Base-by-base conservation (phyloP, 805 yeast species). In the Myxozyma kluyveri region DNA sequence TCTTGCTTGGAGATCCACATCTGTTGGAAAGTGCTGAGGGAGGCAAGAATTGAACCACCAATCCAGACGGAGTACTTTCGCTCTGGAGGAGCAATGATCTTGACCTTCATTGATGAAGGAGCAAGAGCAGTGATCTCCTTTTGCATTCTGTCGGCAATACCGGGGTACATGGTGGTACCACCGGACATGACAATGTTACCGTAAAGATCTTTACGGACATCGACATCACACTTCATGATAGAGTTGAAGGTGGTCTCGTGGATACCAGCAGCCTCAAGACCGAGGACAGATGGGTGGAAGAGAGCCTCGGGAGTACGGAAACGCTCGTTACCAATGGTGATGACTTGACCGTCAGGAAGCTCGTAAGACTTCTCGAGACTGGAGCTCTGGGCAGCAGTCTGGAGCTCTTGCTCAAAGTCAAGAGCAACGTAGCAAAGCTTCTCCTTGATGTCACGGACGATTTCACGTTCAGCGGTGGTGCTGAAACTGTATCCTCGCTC, bases 1-100 rank as follows among this genome's bases (percentile, higher is more conserved):
- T 93, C 99, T 82, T 93, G 98, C 84, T 93, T 93, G 73, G 98
- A 90, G 87, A 93, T 89, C 99, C 99, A 93, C 98, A 93, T 91
- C 80, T 93, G 98, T 83, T 93, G 98, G 97, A 93, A 93, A 75
- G 99, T 93, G 61, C 96, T 88, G 75, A 93, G 84, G 57, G 97
- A 89, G 65, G 99, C 96, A 77, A 93, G 84, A 72, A 93, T 93
- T 67, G 98, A 93, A 80, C 99, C 99, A 83, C 99, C 99, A 65
- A 93, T 93, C 99, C 99, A 93, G 79, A 90, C 96, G 22, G 61
- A 58, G 56, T 54, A 93, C 79, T 93, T 93, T 79, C 99, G 86
- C 79, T 93, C 99, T 65, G 98, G 98, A 66, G 98, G 96, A 73
- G 99, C 99, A 73, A 86, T 86, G 73, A 93, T 90, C 86, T 93